These are phyloP conservation scores for Fusarium mangiferae DNA, from an alignment of 2,329 filamentous ascomycete genomes.

Conservation along the genomic window DNA sequence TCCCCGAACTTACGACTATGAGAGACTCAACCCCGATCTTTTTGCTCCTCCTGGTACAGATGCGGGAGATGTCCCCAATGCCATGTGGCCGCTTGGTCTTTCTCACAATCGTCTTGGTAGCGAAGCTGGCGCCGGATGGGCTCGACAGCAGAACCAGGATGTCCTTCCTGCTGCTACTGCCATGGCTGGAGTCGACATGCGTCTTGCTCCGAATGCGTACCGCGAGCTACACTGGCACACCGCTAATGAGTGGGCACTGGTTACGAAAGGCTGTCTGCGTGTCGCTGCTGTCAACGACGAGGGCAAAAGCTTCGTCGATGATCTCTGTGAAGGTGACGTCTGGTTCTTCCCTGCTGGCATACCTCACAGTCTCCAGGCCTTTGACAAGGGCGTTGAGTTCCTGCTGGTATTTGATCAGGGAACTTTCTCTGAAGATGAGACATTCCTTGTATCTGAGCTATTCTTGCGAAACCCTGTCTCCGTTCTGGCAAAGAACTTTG, in stretches of 20 bases:
- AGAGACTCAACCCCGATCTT: slow-evolving; percentile 14
- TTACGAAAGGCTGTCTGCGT: slow-evolving; percentile 13
- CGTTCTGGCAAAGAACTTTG: slow-evolving; percentile 19
- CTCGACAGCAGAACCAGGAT: slow-evolving; percentile 9
- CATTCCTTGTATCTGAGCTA: slow-evolving; percentile 13
- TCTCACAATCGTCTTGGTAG: slow-evolving; percentile 19
- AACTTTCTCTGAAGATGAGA: slow-evolving; percentile 8
- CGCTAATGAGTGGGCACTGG: slow-evolving; percentile 1
- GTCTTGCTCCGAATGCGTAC: slow-evolving; percentile 1
- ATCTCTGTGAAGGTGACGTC: slow-evolving; percentile 7
- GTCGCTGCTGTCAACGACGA: slow-evolving; percentile 10
- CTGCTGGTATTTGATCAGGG: slow-evolving; percentile 12
- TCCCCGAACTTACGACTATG: slow-evolving; percentile 14
- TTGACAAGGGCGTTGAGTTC: slow-evolving; percentile 12
- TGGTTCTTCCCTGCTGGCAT: slow-evolving; percentile 20
- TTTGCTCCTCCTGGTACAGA: slow-evolving; percentile 12
- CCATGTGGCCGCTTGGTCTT: slow-evolving; percentile 7
- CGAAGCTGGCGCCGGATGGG: slow-evolving; percentile 8
- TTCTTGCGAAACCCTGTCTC: slow-evolving; percentile 16
- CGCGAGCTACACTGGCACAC: slow-evolving; percentile 20
- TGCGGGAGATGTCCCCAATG: slow-evolving; percentile 7
- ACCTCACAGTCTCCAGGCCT: slow-evolving; percentile 8
- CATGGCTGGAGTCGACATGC: slow-evolving; percentile 21
- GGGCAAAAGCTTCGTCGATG: slow-evolving; percentile 9
- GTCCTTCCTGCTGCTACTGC: slow-evolving; percentile 3